Evolutionary conservation across 2,329 filamentous ascomycete genomes (phyloP).

Genomic region (Bipolaris cookei): DNA sequence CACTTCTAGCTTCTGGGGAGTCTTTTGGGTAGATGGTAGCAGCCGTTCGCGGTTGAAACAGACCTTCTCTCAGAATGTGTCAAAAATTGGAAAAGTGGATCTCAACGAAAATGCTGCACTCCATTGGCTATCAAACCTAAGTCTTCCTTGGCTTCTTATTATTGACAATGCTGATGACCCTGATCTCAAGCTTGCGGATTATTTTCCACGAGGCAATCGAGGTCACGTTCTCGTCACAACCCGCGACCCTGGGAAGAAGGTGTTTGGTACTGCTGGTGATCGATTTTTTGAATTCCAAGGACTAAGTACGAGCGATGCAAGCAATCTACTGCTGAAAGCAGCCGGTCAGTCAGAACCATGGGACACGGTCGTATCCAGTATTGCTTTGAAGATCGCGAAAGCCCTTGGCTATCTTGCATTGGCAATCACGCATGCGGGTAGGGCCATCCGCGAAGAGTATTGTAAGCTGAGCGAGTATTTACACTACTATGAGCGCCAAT

Average conservation of each 20-base stretch:
- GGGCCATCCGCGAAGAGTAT: conserved; percentile 23
- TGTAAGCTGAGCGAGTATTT: conserved; percentile 29
- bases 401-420: conserved; percentile 33
- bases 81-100: conserved; percentile 34
- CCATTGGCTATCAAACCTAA: conserved; percentile 26
- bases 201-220: conserved; percentile 32
- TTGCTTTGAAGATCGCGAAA: not conserved
- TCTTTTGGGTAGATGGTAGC: conserved; percentile 49
- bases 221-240: conserved; percentile 41
- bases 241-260: conserved; percentile 25
- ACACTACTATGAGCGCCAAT: conserved; percentile 18
- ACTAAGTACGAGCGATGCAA: conserved; percentile 26
- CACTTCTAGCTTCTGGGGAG: conserved; percentile 40
- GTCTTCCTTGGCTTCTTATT: conserved; percentile 34
- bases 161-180: conserved; percentile 42
- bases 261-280: conserved; percentile 28
- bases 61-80: conserved; percentile 32
- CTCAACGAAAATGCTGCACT: conserved; percentile 35
- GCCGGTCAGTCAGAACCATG: conserved; percentile 13
- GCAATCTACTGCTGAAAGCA: conserved; percentile 29
- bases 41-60: conserved; percentile 30
- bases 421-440: conserved; percentile 33
- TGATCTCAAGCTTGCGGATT: conserved; percentile 19
- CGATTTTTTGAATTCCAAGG: conserved; percentile 27
- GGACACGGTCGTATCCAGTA: not conserved